phyloP scores from a whole-genome alignment of 148 eudicot genomes.

The Chenopodium berlandieri region DNA sequence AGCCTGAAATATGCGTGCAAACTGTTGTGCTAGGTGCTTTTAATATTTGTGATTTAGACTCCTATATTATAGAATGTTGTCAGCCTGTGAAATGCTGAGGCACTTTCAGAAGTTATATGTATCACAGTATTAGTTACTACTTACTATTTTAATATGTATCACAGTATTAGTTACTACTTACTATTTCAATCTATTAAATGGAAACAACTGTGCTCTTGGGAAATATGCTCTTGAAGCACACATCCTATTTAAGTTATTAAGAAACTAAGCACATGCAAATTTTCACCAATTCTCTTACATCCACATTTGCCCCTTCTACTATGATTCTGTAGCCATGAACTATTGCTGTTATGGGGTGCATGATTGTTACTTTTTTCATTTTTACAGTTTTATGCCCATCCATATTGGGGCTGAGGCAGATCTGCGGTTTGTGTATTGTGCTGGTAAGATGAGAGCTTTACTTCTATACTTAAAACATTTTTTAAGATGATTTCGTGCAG shows the following conservation, averaged over 20 bases:
- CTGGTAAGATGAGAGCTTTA: conserved; percentile 49
- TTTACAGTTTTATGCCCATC: conserved; percentile 80
- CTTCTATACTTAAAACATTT: not conserved
- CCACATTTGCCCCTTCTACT: not conserved
- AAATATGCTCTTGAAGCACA: not conserved
- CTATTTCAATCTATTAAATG: not conserved
- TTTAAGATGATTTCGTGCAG: not conserved
- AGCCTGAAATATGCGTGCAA: not conserved
- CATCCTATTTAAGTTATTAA: not conserved
- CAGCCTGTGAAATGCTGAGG: not conserved
- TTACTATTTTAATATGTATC: not conserved
- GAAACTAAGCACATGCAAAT: not conserved
- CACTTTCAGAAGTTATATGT: not conserved
- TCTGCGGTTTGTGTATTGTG: conserved; percentile 89
- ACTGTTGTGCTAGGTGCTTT: not conserved
- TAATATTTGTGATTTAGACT: not conserved
- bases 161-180: no score
- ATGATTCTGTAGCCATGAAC: not conserved
- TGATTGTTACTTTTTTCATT: not conserved
- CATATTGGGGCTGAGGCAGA: conserved; percentile 89
- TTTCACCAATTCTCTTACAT: not conserved
- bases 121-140: no score
- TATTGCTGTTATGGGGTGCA: not conserved
- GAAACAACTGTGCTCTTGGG: not conserved
- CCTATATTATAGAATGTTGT: not conserved